These are phyloP conservation scores for Myriosclerotinia duriaeana DNA, from an alignment of 2,329 filamentous ascomycete genomes.

Conservation along the genomic window DNA sequence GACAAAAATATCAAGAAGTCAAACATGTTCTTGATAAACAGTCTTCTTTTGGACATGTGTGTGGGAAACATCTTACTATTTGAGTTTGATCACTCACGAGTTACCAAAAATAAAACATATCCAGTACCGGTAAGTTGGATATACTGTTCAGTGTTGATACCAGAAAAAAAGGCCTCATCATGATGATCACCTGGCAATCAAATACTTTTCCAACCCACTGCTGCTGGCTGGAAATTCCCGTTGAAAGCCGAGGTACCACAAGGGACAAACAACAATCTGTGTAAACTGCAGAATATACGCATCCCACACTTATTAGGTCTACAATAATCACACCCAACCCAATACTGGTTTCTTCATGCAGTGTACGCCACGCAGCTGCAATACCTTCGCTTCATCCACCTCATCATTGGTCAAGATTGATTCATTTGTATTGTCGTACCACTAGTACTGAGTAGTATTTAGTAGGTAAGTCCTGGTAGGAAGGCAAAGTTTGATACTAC, in stretches of 20 bases:
- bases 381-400: not conserved
- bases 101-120: not conserved
- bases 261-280: conserved; percentile 11
- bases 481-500: not conserved
- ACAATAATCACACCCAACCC: conserved; percentile 4
- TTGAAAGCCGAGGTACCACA: not conserved
- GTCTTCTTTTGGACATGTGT: not conserved
- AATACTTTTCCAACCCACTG: not conserved
- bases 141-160: not conserved
- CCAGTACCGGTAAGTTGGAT: not conserved
- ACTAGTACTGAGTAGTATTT: too few relatives aligned
- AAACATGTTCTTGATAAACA: not conserved
- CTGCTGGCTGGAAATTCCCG: not conserved
- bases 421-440: not conserved
- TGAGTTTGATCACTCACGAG: too few relatives aligned
- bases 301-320: not conserved
- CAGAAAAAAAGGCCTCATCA: not conserved
- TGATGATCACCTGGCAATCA: conserved; percentile 5
- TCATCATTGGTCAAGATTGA: conserved; percentile 2
- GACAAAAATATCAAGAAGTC: not conserved
- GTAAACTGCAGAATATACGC: conserved; percentile 5
- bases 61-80: too few relatives aligned
- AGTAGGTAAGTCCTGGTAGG: too few relatives aligned
- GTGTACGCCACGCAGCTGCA: conserved; percentile 10
- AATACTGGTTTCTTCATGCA: conserved; percentile 7